These are phyloP conservation scores for Tephrocybe rancida DNA, from an alignment of 768 basidiomycete genomes.

Conservation along the genomic window DNA sequence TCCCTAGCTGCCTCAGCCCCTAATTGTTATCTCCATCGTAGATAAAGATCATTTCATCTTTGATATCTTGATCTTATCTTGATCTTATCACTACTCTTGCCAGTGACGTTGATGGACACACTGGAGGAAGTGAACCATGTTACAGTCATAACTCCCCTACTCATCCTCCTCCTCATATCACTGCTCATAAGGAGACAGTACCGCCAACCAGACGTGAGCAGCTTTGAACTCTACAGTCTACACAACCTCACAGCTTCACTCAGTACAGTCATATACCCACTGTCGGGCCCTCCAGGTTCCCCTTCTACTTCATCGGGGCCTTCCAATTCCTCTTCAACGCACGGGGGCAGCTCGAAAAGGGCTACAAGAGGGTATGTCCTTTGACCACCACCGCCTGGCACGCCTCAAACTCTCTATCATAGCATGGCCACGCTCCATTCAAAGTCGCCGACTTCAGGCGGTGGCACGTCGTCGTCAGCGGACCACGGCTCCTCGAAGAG, in stretches of 20 bases:
- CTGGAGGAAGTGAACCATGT: conserved; percentile 12
- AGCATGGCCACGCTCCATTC: conserved; percentile 15
- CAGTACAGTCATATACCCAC: conserved; percentile 30
- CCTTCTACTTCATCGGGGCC: conserved; percentile 24
- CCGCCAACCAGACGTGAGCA: conserved; percentile 8
- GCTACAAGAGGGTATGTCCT: conserved; percentile 9
- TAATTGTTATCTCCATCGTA: neutral
- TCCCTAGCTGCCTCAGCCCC: no score
- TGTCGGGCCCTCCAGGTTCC: conserved; percentile 17
- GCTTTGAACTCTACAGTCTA: neutral
- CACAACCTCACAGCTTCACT: neutral
- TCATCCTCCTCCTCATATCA: neutral
- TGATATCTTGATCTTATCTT: conserved; percentile 11
- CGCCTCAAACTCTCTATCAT: neutral
- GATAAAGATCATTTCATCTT: conserved; percentile 2
- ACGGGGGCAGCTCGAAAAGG: conserved; percentile 3
- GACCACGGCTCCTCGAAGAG: conserved; percentile 21
- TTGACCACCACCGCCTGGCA: neutral
- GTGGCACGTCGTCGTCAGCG: conserved; percentile 24
- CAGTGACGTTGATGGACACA: neutral
- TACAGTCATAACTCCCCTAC: conserved; percentile 1
- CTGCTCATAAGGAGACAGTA: neutral
- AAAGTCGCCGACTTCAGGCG: conserved; percentile 26
- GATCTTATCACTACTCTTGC: neutral
- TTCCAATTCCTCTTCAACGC: conserved; percentile 16